Conservation (phyloP, 73 alveolate species). For the Paramecium pentaurelia region DNA sequence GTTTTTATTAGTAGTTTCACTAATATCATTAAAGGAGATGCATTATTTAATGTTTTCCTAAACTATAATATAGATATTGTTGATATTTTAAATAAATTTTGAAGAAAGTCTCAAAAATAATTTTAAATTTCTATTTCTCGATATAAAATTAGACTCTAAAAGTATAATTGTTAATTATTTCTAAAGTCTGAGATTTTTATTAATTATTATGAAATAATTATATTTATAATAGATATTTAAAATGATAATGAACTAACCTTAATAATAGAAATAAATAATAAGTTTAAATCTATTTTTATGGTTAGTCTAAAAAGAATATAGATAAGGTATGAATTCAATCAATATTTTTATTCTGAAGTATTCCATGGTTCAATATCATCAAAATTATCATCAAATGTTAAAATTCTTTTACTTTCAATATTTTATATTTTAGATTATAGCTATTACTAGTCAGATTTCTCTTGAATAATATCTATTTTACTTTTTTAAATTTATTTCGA, state of each 20-base stretch:
- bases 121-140: no score
- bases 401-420: not conserved
- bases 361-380: constrained; percentile 16
- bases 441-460: not conserved
- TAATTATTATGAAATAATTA: not conserved
- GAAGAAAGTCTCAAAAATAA: not conserved
- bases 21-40: no score
- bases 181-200: no score
- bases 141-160: no score
- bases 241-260: not conserved
- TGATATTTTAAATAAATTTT: no score
- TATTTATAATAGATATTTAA: no score
- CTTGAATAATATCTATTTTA: not conserved
- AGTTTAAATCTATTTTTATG: not conserved
- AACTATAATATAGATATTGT: no score
- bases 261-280: not conserved
- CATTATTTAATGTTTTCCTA: no score
- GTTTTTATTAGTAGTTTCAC: no score
- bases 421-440: not conserved
- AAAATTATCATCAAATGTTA: not conserved
- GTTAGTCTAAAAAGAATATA: not conserved
- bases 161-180: no score
- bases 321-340: not conserved
- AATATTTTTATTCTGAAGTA: not conserved
- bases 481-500: not conserved